Percentiles rank a stretch among this genome's conserved stretches.
These are phyloP conservation scores for Venustampulla echinocandica DNA, from an alignment of 495 filamentous ascomycete genomes.

Conservation along the genomic window DNA sequence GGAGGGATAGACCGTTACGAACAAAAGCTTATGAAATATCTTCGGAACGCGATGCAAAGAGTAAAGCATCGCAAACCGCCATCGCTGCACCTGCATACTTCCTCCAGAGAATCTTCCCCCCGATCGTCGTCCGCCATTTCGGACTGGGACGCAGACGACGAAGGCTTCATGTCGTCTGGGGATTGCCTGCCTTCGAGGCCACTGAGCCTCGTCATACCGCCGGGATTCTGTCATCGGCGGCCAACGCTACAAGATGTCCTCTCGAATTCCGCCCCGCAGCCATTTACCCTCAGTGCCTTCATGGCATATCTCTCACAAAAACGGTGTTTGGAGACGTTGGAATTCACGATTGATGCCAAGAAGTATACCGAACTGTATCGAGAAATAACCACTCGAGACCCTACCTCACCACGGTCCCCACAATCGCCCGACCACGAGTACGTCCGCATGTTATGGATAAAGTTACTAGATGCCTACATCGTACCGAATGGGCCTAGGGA, in stretches of 20 bases:
- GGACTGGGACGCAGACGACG: conserved; percentile 54
- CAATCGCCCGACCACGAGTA: conserved; percentile 56
- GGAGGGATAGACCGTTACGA: not conserved
- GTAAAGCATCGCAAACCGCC: conserved; percentile 40
- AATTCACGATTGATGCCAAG: conserved; percentile 93
- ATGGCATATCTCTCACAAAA: conserved; percentile 97
- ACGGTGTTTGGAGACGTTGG: conserved; percentile 92
- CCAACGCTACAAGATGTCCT: conserved; percentile 85
- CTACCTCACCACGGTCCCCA: conserved; percentile 30
- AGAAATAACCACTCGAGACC: conserved; percentile 34
- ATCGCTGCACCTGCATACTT: conserved; percentile 35
- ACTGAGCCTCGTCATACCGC: conserved; percentile 52
- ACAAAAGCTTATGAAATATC: conserved; percentile 20
- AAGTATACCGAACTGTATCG: conserved; percentile 76
- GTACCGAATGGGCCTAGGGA: conserved; percentile 72
- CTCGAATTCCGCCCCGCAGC: conserved; percentile 74
- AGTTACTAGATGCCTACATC: conserved; percentile 66
- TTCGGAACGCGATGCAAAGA: conserved; percentile 40
- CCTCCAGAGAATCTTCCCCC: conserved; percentile 29
- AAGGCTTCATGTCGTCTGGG: conserved; percentile 43
- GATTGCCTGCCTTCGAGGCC: conserved; percentile 42
- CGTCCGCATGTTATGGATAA: conserved; percentile 63
- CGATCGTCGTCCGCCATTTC: conserved; percentile 27
- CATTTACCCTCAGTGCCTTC: conserved; percentile 89
- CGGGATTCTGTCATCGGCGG: conserved; percentile 60